These are phyloP conservation scores for Clonostachys chloroleuca DNA, from an alignment of 2,329 filamentous ascomycete species.

Conservation along the genomic window DNA sequence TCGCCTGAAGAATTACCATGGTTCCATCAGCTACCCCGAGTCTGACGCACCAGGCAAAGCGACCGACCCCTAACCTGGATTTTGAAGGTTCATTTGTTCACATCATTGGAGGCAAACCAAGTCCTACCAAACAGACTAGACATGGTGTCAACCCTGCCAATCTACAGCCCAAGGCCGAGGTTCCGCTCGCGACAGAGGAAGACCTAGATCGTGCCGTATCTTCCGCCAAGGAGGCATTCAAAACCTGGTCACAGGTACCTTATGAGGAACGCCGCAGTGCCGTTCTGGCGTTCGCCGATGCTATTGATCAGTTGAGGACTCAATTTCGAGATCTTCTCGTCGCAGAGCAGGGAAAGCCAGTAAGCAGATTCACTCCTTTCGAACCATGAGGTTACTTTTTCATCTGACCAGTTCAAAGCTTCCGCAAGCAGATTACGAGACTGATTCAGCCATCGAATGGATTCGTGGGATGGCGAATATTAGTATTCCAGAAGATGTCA, in stretches of 20 bases:
- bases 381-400: no score
- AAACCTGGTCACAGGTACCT: conserved; percentile 1
- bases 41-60: no score
- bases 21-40: no score
- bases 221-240: conserved; percentile 1
- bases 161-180: conserved; percentile 1
- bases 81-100: no score
- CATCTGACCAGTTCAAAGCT: no score
- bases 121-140: no score
- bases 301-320: neutral
- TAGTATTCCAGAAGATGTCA: conserved; percentile 7
- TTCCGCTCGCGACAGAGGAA: conserved; percentile 1
- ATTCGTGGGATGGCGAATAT: conserved; percentile 17
- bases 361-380: neutral
- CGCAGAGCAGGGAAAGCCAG: conserved; percentile 4
- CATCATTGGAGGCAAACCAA: no score
- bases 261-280: conserved; percentile 1
- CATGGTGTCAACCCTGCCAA: conserved; percentile 3
- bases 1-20: no score
- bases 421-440: neutral
- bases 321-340: conserved; percentile 1
- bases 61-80: no score
- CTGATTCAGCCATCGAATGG: conserved; percentile 7
- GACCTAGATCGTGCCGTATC: conserved; percentile 3
- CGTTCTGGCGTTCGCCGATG: conserved; percentile 2